Conservation (phyloP, 228 moss, liverwort and hornwort genomes). For the Sphagnum fallax region DNA sequence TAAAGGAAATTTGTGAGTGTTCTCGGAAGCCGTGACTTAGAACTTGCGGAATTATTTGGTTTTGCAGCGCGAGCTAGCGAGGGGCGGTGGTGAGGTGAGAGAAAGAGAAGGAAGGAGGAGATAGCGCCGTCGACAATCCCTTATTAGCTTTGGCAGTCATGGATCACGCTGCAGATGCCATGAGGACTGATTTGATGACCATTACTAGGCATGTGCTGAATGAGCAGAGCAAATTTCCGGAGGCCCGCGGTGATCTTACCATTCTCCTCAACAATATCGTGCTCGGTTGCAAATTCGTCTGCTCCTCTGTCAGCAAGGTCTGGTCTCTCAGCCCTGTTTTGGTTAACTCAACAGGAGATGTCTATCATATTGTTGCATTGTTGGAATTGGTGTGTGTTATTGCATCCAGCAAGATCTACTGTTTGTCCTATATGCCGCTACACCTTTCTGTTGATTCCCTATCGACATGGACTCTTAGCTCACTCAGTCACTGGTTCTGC, state of each 20-base stretch:
- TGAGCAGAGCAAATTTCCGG: constrained; percentile 91
- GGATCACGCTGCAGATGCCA: constrained; percentile 83
- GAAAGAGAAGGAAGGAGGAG: no score
- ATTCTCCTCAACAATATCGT: constrained; percentile 96
- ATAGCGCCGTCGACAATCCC: no score
- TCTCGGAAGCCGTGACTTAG: no score
- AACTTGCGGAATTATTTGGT: no score
- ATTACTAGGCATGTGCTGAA: constrained; percentile 87
- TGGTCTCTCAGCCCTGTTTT: neutral
- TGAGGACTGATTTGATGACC: constrained; percentile 94
- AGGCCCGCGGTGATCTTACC: constrained; percentile 95
- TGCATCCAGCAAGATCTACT: neutral
- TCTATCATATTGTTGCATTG: neutral
- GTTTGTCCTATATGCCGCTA: neutral
- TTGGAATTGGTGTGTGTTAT: neutral
- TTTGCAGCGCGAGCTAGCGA: no score
- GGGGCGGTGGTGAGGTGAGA: no score
- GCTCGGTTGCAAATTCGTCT: constrained; percentile 97
- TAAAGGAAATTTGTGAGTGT: no score
- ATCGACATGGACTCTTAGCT: neutral
- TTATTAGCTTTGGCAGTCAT: constrained; percentile 25
- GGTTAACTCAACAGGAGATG: neutral
- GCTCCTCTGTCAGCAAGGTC: constrained; percentile 98
- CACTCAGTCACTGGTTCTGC: neutral
- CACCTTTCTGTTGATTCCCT: neutral